Evolutionary conservation across 805 yeast species (phyloP), one percentile per base, ranked within the genome.

Genomic region (Candida piceae): DNA sequence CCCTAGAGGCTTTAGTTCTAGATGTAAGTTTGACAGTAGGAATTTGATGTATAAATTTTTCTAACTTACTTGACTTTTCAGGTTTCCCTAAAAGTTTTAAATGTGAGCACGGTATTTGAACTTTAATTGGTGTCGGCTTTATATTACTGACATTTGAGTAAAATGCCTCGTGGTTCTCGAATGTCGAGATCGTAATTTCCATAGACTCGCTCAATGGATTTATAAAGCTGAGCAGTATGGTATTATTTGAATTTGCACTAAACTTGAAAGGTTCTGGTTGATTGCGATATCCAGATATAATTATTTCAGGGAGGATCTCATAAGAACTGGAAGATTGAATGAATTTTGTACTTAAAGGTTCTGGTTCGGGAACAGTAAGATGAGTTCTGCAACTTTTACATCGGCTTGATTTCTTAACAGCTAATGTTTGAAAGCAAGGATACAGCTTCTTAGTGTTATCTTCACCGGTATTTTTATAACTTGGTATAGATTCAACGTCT

Each of bases 21-120:
- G 43, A 39, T 0, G 55, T 52, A 5, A 66, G 44, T 23, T 51
- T 43, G 3, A 52, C 34, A 0, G 66, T 57, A 3, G 72, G 66
- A 0, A 61, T 48, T 3, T 46, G 37, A 19, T 51, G 49, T 0
- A 57, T 32, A 6, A 40, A 29, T 4, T 29, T 23, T 2, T 42
- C 50, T 3, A 40, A 37, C 23, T 37, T 41, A 1, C 32, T 25
- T 10, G 34, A 15, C 19, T 40, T 41, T 10, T 29, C 39, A 3
- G 53, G 52, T 15, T 31, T 35, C 11, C 33, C 42, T 8, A 42
- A 42, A 1, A 53, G 27, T n/a, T 30, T 20, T 31, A 55, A 44
- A 2, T 31, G 35, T 3, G 50, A 29, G 33, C 58, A 53, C 9
- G 57, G 55, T 1, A 55, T 19, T 3, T 32, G 36, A 16, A 47